These are phyloP conservation scores for Gelatoporia subvermispora DNA, from an alignment of 768 basidiomycete genomes.

Conservation along the genomic window DNA sequence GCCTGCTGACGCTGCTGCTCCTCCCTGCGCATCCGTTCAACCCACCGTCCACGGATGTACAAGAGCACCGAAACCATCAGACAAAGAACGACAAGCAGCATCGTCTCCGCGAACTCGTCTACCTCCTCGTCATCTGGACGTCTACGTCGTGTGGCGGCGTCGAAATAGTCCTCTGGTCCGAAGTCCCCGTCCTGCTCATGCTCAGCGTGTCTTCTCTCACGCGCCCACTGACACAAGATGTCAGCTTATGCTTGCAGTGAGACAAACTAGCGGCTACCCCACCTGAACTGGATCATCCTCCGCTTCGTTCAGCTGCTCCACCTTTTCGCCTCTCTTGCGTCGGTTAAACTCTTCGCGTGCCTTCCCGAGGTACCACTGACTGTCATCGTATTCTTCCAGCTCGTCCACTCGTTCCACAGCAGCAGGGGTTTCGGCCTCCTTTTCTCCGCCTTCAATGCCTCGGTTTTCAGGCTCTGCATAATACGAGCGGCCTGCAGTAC, in stretches of 20 bases:
- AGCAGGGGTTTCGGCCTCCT: constrained; percentile 1
- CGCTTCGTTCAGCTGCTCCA: constrained; percentile 18
- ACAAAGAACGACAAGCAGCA: constrained; percentile 71
- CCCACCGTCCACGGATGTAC: constrained; percentile 75
- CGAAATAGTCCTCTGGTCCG: constrained; percentile 81
- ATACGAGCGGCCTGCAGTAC: constrained; percentile 9
- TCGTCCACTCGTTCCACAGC: constrained; percentile 6
- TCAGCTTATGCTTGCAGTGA: background rate
- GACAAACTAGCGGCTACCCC: constrained; percentile 14
- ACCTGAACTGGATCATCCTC: constrained; percentile 74
- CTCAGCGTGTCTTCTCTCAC: constrained; percentile 67
- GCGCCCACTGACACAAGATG: constrained; percentile 69
- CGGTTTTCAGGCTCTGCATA: constrained; percentile 10
- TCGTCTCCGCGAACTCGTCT: constrained; percentile 77
- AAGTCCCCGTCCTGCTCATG: constrained; percentile 70
- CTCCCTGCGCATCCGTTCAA: constrained; percentile 66
- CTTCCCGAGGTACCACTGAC: constrained; percentile 77
- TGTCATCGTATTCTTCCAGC: constrained; percentile 23
- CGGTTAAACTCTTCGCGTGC: constrained; percentile 74
- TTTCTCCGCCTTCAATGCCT: constrained; percentile 16
- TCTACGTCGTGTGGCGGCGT: constrained; percentile 54
- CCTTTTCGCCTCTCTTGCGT: constrained; percentile 41
- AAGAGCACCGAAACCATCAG: constrained; percentile 68
- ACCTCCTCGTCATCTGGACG: constrained; percentile 56
- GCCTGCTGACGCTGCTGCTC: constrained; percentile 39